Base-by-base conservation (phyloP, 2,329 filamentous ascomycete species). In the Fusarium torreyae region DNA sequence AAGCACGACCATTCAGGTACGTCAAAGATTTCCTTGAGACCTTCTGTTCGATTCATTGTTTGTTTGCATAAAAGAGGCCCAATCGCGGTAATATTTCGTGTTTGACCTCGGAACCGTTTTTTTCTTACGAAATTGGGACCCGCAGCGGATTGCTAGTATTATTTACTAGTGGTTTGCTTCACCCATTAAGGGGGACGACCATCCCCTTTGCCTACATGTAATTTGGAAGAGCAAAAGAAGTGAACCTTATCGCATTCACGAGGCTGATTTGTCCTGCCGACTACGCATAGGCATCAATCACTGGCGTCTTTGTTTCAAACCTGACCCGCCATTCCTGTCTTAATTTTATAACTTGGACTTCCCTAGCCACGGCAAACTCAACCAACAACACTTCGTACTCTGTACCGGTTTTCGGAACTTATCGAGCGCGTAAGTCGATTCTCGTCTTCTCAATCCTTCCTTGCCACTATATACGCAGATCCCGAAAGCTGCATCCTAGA, bases 51-150 rank as follows among this genome's bases (percentile, higher is more conserved):
- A 22, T 46, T 34, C 20, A 22, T 46, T 43, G 14, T 22, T 62
- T n/a, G 26, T 17, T 59, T 46, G 34, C 33, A 53, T 50, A 36
- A 62, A 36, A 46, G 49, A 57, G 45, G 15, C 31, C 38, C 34
- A 48, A 57, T 56, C 52, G 56, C 54, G 63, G 60, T 52, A 57
- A 52, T 60, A 31, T 48, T 60, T 69, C 53, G 66, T 60, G 59
- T 60, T 64, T 57, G 34, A 54, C 51, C 56, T 40, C 58, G 49
- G 51, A 57, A 34, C 49, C 45, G 50, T 26, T 51, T 49, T 64
- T 50, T 57, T 48, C 46, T 43, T 24, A 68, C 44, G 51, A 73
- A 68, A 73, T 73, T 70, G 57, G 54, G 70, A 61, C 66, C 71
- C 63, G 63, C 70, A 68, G 54, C 49, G 46, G 60, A 59, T 53